phyloP scores from a whole-genome alignment of 2,329 filamentous ascomycete species.

The Dothiorella sarmentorum region DNA sequence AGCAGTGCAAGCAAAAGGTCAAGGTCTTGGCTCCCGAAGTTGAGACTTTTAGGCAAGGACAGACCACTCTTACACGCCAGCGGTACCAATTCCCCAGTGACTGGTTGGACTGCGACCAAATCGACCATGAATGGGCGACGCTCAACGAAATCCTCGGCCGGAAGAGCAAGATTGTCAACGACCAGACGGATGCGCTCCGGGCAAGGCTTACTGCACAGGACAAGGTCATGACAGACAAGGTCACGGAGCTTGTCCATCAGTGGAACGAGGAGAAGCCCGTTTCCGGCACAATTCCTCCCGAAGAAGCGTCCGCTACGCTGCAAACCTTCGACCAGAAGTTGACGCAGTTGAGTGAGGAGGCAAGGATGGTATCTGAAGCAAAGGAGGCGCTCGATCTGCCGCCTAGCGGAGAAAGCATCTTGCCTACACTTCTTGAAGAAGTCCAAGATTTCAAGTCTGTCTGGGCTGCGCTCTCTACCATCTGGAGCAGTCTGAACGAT shows the following conservation, averaged over 20 bases:
- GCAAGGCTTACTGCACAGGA: constrained; percentile 96
- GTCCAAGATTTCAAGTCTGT: constrained; percentile 99
- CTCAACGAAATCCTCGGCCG: constrained; percentile 87
- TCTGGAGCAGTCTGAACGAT: constrained; percentile 95
- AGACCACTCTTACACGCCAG: constrained; percentile 85
- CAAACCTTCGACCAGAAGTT: constrained; percentile 80
- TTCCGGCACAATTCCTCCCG: constrained; percentile 86
- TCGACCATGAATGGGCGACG: constrained; percentile 92
- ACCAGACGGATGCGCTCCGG: constrained; percentile 90
- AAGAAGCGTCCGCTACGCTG: constrained; percentile 79
- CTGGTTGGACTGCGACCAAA: constrained; percentile 94
- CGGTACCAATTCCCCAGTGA: constrained; percentile 90
- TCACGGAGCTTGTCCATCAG: constrained; percentile 75
- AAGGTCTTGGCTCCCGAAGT: constrained; percentile 94
- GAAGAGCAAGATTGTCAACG: constrained; percentile 92
- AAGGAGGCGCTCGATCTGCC: constrained; percentile 95
- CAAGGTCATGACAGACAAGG: constrained; percentile 83
- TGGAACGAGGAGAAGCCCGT: constrained; percentile 98
- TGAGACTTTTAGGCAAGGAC: constrained; percentile 91
- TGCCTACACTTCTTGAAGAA: constrained; percentile 85
- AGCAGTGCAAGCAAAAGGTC: constrained; percentile 91
- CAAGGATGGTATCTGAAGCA: constrained; percentile 89
- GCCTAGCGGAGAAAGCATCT: constrained; percentile 71
- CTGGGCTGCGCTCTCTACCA: constrained; percentile 91
- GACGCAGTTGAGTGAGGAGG: constrained; percentile 79